These are phyloP conservation scores for Zychaea mexicana DNA, from an alignment of 371 early-diverging fungal genomes.

Conservation along the genomic window DNA sequence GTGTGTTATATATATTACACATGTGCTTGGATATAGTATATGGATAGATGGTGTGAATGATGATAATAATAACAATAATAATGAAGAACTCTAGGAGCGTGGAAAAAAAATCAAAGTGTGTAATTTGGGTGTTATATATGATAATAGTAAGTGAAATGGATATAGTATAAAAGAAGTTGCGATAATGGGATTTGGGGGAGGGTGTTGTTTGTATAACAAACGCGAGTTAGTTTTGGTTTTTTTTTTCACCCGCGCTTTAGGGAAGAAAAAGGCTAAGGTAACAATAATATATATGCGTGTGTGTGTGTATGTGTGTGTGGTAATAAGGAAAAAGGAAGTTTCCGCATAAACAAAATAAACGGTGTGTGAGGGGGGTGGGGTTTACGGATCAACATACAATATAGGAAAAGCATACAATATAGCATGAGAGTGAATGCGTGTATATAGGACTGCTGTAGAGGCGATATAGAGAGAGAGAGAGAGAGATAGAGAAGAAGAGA, in stretches of 20 bases:
- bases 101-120: too few species aligned
- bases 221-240: too few species aligned
- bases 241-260: not conserved
- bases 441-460: too few species aligned
- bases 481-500: slow-evolving; percentile 2
- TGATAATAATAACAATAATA: too few species aligned
- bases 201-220: not conserved
- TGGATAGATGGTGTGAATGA: too few species aligned
- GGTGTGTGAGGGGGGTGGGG: too few species aligned
- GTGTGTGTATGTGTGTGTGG: too few species aligned
- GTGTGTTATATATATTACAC: not conserved
- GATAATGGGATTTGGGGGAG: not conserved
- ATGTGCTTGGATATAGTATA: not conserved
- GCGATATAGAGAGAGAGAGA: too few species aligned
- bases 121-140: too few species aligned
- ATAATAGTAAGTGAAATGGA: too few species aligned
- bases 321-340: not conserved
- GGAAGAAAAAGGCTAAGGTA: not conserved
- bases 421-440: not conserved
- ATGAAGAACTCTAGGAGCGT: too few species aligned
- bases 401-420: too few species aligned
- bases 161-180: not conserved
- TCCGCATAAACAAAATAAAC: not conserved
- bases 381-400: not conserved
- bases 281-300: not conserved